These are phyloP conservation scores for Phaffia rhodozyma DNA, from an alignment of 1,284 basidiomycete genomes.

Conservation along the genomic window DNA sequence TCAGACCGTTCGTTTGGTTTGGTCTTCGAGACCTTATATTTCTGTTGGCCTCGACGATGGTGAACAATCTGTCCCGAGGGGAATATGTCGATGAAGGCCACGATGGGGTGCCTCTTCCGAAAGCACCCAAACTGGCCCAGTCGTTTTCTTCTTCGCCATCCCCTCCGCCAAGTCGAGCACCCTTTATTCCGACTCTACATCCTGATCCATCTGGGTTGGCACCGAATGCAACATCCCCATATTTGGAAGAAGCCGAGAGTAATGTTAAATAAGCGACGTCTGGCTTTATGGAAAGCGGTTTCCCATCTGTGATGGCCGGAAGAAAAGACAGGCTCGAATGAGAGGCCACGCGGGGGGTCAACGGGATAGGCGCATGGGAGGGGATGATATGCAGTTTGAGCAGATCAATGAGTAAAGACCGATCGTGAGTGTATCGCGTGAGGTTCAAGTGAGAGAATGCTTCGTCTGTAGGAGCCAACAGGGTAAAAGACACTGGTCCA, in stretches of 20 bases:
- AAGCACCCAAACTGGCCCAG: conserved; percentile 62
- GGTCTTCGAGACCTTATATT: conserved; percentile 13
- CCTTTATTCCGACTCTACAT: conserved; percentile 1
- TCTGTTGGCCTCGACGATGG: background rate
- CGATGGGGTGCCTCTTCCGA: conserved; percentile 61
- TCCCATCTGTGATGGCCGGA: conserved; percentile 29
- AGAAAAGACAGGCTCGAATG: background rate
- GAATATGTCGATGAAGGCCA: conserved; percentile 23
- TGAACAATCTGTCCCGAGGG: background rate
- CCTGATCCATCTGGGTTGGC: conserved; percentile 21
- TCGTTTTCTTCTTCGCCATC: conserved; percentile 44
- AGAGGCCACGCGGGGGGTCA: conserved; percentile 16
- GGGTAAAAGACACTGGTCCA: conserved; percentile 47
- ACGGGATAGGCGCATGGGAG: conserved; percentile 35
- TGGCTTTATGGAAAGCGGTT: conserved; percentile 59
- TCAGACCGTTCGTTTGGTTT: conserved; percentile 22
- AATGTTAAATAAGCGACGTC: conserved; percentile 62
- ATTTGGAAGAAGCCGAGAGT: conserved; percentile 48
- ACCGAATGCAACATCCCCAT: conserved; percentile 71
- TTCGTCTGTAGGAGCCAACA: conserved; percentile 81
- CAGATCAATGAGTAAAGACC: conserved; percentile 42
- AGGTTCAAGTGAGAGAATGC: conserved; percentile 85
- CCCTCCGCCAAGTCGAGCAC: background rate
- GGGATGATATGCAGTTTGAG: conserved; percentile 78
- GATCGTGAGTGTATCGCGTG: conserved; percentile 58